Evolutionary conservation across 257 asterid genomes (phyloP).

Genomic region (Ilex aquifolium): DNA sequence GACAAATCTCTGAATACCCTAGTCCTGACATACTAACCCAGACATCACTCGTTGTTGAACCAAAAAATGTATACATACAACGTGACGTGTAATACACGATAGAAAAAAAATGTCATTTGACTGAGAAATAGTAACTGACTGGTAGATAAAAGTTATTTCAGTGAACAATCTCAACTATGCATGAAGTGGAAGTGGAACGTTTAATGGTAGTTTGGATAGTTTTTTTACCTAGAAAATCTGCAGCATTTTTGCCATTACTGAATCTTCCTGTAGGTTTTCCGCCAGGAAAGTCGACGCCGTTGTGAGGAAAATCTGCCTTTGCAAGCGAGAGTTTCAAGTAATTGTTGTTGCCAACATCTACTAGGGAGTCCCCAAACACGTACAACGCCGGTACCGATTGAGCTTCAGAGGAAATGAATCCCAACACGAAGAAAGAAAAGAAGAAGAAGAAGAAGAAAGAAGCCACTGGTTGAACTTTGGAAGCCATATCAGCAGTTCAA

Average conservation of each 20-base stretch:
- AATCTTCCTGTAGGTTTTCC: constrained; percentile 73
- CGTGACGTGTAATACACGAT: too few species aligned
- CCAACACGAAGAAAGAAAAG: constrained; percentile 9
- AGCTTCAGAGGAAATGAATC: constrained; percentile 20
- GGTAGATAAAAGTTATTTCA: too few species aligned
- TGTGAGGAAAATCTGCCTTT: constrained; percentile 58
- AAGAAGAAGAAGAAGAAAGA: not conserved
- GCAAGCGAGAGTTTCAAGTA: constrained; percentile 37
- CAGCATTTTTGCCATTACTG: constrained; percentile 75
- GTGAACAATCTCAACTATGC: too few species aligned
- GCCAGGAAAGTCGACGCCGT: constrained; percentile 58
- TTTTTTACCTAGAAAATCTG: constrained; percentile 57
- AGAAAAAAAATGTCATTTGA: too few species aligned
- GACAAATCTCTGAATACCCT: too few species aligned
- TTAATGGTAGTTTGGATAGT: too few species aligned
- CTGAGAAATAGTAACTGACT: too few species aligned
- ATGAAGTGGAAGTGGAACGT: too few species aligned
- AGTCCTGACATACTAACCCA: too few species aligned
- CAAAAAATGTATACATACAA: too few species aligned
- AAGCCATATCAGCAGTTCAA: too few species aligned
- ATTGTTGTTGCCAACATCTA: constrained; percentile 78
- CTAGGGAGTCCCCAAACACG: constrained; percentile 74
- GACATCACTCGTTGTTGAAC: too few species aligned
- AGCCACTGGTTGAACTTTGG: not conserved
- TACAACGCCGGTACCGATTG: constrained; percentile 50